Base-by-base conservation (phyloP, 2,329 filamentous ascomycete species). In the Dactylellina cionopaga region DNA sequence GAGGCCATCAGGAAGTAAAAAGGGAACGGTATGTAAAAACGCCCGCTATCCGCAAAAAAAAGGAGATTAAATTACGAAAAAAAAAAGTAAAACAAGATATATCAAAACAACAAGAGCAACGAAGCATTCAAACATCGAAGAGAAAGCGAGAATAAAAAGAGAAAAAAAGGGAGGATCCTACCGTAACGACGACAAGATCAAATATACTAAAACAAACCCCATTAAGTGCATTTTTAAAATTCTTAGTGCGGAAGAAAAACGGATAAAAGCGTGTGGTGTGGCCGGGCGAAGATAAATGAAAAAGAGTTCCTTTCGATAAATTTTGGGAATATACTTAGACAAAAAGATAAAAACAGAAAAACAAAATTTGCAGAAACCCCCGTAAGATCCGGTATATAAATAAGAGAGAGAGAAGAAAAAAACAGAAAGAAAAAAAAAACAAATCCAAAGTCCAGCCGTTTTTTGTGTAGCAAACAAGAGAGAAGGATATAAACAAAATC, bases 291-390 rank as follows among this genome's bases (percentile, higher is more conserved):
- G 74, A 54, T 44, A 27, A 68, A 68, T 19, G 33, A 46, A 72
- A 60, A 54, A 73, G 72, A 76, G 76, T 78, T 77, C 75, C 76
- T 77, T 77, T 77, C 74, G 77, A 77, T 66, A 64, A 60, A 62
- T 46, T 73, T 69, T 59, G 62, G 76, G 77, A 74, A 74, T 65
- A 43, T 17, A 43, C 60, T 65, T 74, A 74, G 63, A 63, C 63
- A 72, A 55, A 75, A 75, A 73, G n/a, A n/a, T n/a, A 27, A 75
- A 74, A 51, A 63, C 75, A 76, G 75, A 56, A 62, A 64, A 22
- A 54, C 35, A 75, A 65, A 49, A 46, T 37, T 47, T 44, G 25
- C 33, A 35, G 44, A n/a, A 62, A 39, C 44, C 58, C 58, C 58
- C 6, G 11, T 9, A 39, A 37, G 25, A 44, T 62, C 54, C 68